Evolutionary conservation across 2,329 filamentous ascomycete genomes (phyloP).

Genomic region (Teratosphaeria destructans): DNA sequence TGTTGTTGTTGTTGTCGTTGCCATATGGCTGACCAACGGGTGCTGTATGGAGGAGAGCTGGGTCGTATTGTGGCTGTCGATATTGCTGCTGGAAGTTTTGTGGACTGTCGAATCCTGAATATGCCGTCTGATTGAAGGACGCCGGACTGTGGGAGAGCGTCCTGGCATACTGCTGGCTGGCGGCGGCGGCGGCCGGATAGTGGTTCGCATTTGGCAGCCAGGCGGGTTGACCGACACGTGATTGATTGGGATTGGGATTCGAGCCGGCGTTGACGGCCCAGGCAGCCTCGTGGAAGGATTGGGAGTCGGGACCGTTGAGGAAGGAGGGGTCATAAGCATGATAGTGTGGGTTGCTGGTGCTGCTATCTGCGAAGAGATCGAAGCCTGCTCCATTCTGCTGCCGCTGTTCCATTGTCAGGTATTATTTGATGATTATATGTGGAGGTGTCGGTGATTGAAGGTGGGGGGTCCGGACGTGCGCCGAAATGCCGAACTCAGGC

Average conservation of each 20-base stretch:
- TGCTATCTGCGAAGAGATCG: conserved; percentile 20
- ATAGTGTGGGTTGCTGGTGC: conserved; percentile 9
- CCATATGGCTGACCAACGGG: conserved; percentile 12
- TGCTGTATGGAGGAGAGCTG: conserved; percentile 6
- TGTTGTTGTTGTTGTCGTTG: background rate
- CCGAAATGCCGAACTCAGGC: background rate
- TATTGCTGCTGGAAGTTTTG: conserved; percentile 12
- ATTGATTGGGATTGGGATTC: conserved; percentile 14
- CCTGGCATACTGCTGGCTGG: conserved; percentile 12
- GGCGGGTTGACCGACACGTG: conserved; percentile 18
- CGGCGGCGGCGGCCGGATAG: background rate
- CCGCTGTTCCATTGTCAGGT: conserved; percentile 12
- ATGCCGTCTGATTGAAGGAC: conserved; percentile 15
- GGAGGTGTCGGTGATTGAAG: background rate
- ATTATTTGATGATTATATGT: background rate
- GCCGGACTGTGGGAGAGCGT: conserved; percentile 19
- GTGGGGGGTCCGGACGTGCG: conserved; percentile 1
- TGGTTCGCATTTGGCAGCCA: conserved; percentile 20
- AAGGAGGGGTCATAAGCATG: conserved; percentile 23
- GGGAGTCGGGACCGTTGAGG: conserved; percentile 14
- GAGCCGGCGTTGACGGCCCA: conserved; percentile 23
- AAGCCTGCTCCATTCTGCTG: conserved; percentile 18
- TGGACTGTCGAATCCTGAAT: conserved; percentile 11
- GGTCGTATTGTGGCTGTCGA: conserved; percentile 16
- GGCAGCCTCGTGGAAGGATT: conserved; percentile 19